Percentiles rank a stretch among this genome's conserved stretches.
Conservation (phyloP, 1,284 basidiomycete species). For the Trametes polyzona region DNA sequence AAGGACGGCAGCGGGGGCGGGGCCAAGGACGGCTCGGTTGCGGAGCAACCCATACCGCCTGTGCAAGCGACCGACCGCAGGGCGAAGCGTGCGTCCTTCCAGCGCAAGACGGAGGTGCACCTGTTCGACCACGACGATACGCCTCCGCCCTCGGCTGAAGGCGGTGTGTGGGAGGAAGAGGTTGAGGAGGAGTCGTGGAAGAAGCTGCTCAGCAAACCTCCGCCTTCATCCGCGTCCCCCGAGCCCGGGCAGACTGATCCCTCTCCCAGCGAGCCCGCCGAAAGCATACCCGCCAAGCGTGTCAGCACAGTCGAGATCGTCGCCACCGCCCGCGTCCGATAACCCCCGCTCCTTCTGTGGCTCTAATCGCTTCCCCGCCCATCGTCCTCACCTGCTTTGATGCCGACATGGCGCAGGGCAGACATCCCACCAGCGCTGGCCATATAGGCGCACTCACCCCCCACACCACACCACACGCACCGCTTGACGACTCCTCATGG, state of each 20-base stretch:
- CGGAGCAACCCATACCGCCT: neutral
- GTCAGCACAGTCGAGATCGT: slow-evolving; percentile 12
- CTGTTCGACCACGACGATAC: slow-evolving; percentile 5
- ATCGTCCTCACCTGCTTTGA: neutral
- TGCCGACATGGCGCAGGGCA: neutral
- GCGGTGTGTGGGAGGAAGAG: slow-evolving; percentile 28
- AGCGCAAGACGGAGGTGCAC: slow-evolving; percentile 11
- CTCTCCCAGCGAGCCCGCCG: neutral
- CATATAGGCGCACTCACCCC: neutral
- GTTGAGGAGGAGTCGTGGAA: slow-evolving; percentile 23
- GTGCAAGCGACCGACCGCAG: neutral
- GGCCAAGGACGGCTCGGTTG: neutral
- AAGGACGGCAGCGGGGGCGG: slow-evolving; percentile 5
- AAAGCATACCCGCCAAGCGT: slow-evolving; percentile 12
- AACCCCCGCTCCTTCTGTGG: neutral
- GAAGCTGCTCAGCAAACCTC: slow-evolving; percentile 15
- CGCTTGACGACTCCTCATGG: slow-evolving; percentile 3
- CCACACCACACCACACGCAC: neutral
- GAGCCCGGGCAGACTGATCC: neutral
- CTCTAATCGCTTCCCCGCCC: neutral
- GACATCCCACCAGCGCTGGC: neutral
- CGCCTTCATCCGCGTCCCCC: neutral
- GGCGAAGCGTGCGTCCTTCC: neutral
- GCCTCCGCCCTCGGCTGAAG: slow-evolving; percentile 7
- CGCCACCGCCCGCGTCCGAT: slow-evolving; percentile 1